Percentiles rank a stretch among this genome's conserved stretches.
These are phyloP conservation scores for Talaromyces sp. DNA, from an alignment of 2,329 filamentous ascomycete species.

Conservation along the genomic window DNA sequence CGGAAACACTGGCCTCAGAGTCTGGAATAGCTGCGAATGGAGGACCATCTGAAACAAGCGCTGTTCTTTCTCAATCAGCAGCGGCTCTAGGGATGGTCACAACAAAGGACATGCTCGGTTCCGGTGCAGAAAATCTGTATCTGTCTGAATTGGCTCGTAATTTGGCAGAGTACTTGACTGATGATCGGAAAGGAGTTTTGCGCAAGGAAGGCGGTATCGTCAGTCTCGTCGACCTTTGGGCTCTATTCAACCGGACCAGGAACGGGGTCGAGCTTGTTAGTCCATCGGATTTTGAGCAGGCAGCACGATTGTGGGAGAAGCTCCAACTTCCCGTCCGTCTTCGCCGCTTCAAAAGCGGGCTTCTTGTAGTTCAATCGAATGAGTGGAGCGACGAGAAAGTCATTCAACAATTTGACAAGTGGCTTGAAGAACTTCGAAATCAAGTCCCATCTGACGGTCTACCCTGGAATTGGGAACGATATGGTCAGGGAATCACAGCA, in stretches of 20 bases:
- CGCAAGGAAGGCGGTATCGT: constrained; percentile 81
- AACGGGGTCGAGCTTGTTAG: constrained; percentile 93
- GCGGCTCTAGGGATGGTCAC: constrained; percentile 84
- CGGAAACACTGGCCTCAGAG: constrained; percentile 78
- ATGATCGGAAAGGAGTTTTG: constrained; percentile 75
- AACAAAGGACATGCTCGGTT: constrained; percentile 86
- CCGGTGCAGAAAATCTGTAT: constrained; percentile 80
- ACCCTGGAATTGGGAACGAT: constrained; percentile 71
- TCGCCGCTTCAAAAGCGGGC: constrained; percentile 83
- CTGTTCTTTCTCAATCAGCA: constrained; percentile 74
- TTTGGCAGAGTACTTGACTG: constrained; percentile 82
- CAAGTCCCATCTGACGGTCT: constrained; percentile 63
- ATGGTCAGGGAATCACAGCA: constrained; percentile 81
- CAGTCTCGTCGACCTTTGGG: constrained; percentile 86
- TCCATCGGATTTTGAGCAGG: constrained; percentile 86
- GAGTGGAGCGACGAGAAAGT: constrained; percentile 91
- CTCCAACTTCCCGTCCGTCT: constrained; percentile 81
- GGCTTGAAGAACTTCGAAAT: constrained; percentile 71
- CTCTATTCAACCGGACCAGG: constrained; percentile 86
- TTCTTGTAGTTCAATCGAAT: constrained; percentile 86
- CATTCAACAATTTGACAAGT: constrained; percentile 68
- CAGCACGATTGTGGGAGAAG: constrained; percentile 81
- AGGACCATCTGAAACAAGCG: constrained; percentile 66
- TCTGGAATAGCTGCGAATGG: constrained; percentile 55
- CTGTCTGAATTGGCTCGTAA: constrained; percentile 81